Evolutionary conservation across 192 early-diverging fungal genomes (phyloP).

Genomic region (Coemansia biformis): DNA sequence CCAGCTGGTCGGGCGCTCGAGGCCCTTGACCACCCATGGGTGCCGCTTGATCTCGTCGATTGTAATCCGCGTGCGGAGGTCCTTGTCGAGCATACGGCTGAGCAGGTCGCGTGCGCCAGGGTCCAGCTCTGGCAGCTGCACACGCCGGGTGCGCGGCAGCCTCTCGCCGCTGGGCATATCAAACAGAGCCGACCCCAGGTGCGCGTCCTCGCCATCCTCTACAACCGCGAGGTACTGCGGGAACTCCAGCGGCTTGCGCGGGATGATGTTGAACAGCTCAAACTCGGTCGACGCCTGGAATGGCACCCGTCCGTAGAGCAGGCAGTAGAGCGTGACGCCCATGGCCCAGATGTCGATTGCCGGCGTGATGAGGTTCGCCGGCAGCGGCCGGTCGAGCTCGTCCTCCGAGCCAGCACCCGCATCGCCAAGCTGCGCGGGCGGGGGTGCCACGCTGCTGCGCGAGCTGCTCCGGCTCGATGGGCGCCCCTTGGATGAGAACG

Average conservation of each 20-base stretch:
- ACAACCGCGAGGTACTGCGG: conserved; percentile 28
- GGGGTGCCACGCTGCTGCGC: conserved; percentile 2
- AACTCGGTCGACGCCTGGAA: conserved; percentile 93
- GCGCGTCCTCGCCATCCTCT: conserved; percentile 9
- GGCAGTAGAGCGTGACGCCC: conserved; percentile 92
- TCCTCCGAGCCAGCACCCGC: conserved; percentile 8
- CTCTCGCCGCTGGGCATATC: no score
- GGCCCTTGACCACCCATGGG: conserved; percentile 78
- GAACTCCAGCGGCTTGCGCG: conserved; percentile 60
- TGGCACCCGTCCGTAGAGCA: conserved; percentile 86
- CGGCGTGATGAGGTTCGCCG: conserved; percentile 61
- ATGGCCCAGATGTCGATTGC: conserved; percentile 98
- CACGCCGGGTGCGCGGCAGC: not conserved
- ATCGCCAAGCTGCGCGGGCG: conserved; percentile 7
- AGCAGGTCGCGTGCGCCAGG: conserved; percentile 69
- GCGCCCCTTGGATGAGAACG: conserved; percentile 36
- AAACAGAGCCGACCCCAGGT: conserved; percentile 4
- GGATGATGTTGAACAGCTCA: conserved; percentile 91
- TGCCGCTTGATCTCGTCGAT: conserved; percentile 88
- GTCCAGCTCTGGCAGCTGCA: conserved; percentile 48
- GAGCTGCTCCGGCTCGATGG: conserved; percentile 17
- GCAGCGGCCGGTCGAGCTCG: conserved; percentile 27
- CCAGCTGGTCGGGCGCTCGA: conserved; percentile 66
- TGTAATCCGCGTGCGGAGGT: conserved; percentile 75
- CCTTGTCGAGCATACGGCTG: conserved; percentile 72